phyloP scores from a whole-genome alignment of 2,329 filamentous ascomycete species.

The Botrytis byssoidea region DNA sequence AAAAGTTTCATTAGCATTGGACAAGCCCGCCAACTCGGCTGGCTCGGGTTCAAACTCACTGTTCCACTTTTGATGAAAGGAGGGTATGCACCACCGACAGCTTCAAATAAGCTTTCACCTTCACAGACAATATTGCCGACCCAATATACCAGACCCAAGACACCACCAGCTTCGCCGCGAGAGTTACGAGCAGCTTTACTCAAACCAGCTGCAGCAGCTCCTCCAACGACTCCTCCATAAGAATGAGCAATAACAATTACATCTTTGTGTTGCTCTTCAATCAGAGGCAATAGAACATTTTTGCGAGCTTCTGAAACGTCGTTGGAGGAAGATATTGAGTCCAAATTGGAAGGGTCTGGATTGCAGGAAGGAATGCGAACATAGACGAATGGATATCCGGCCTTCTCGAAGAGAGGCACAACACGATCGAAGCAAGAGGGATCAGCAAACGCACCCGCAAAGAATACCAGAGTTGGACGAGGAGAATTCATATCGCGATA shows the following conservation, averaged over 20 bases:
- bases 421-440: neutral
- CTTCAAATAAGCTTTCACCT: neutral
- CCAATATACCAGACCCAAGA: neutral
- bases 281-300: neutral
- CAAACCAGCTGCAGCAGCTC: neutral
- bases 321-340: neutral
- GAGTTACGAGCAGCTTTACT: neutral
- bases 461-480: neutral
- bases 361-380: neutral
- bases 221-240: neutral
- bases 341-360: neutral
- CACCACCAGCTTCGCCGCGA: neutral
- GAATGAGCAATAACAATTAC: neutral
- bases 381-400: neutral
- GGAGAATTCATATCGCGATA: neutral
- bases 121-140: neutral
- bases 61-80: neutral
- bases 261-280: neutral
- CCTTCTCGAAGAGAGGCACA: neutral
- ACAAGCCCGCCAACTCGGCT: fast-evolving
- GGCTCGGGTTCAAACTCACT: neutral
- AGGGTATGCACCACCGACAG: neutral
- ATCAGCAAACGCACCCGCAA: neutral
- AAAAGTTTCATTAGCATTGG: neutral
- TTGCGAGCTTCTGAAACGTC: neutral